Base-by-base conservation (phyloP, 2,329 filamentous ascomycete genomes). In the Lasiodiplodia theobromae region DNA sequence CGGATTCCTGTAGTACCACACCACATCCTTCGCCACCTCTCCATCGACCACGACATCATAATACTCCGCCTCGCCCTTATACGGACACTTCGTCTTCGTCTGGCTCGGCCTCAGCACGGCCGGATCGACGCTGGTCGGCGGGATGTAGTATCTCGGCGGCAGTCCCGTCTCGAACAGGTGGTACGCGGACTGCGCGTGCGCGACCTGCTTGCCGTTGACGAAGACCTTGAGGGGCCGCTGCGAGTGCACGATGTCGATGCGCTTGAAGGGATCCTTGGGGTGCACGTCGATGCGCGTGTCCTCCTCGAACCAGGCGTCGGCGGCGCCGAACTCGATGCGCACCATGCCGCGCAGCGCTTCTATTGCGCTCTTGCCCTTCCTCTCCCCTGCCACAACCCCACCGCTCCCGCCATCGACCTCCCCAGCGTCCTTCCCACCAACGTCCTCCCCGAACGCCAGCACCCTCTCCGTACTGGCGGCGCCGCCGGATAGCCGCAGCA, bases 191-290 rank as follows among this genome's bases (percentile, higher is more conserved):
- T 28, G 2, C 16, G 51, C 54, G 1, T 23, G n/a, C 4, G 66
- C 65, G 8, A 68, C 56, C 23, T 11, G 11, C 37, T 74, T 74
- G 2, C 86, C 86, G 8, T 79, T 75, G 4, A 86, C 71, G 25
- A 80, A 80, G 47, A 91, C 80, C 12, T 84, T 80, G 40, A 91
- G 75, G 1, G 77, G 77, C 0, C 89, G 85, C 1, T 82, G 80
- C 0, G 88, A 90, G 1, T 81, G 80, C 5, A 91, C 76, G 31
- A 88, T 85, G 68, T 91, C 89, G 69, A 92, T 80, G 14, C 89
- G 84, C 71, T 89, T 89, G 78, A 86, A 91, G 0, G 89, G 89
- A 66, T 91, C 89, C 71, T 90, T 91, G 0, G 89, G 89, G 69
- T 92, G 89, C 3, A 87, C 82, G 72, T 84, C 85, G 67, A 91